These are phyloP conservation scores for Pharus latifolius DNA, from an alignment of 176 grass and related monocot genomes.

Conservation along the genomic window DNA sequence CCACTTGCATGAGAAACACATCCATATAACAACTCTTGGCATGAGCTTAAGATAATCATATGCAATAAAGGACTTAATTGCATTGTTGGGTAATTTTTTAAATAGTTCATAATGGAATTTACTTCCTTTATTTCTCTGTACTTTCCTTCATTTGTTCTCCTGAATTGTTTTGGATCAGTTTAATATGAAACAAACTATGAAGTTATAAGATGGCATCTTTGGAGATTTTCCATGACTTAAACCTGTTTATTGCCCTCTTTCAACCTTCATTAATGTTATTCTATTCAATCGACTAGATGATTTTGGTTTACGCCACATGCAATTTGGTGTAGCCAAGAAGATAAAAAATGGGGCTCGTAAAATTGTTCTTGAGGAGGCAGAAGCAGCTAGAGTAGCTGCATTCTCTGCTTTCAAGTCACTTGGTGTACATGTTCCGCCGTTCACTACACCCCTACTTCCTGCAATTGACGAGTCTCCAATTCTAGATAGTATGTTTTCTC, in stretches of 20 bases:
- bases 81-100: too few species aligned
- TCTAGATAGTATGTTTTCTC: constrained; percentile 14
- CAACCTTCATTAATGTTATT: constrained; percentile 13
- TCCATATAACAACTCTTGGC: too few species aligned
- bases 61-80: too few species aligned
- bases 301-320: constrained; percentile 48
- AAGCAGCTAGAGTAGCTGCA: constrained; percentile 80
- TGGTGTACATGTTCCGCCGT: constrained; percentile 75
- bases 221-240: background rate
- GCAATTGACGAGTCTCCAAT: constrained; percentile 28
- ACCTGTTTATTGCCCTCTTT: background rate
- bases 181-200: background rate
- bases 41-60: too few species aligned
- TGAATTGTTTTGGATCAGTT: background rate
- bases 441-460: constrained; percentile 51
- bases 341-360: constrained; percentile 92
- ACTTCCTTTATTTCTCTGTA: background rate
- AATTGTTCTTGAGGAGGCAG: constrained; percentile 93
- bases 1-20: too few species aligned
- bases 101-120: too few species aligned
- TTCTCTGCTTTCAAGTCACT: constrained; percentile 92
- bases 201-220: background rate
- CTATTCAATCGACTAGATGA: constrained; percentile 30
- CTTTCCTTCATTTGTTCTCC: background rate
- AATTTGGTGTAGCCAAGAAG: constrained; percentile 86